Evolutionary conservation across 169 alveolate genomes (phyloP).

Genomic region (Eimeria sp.): DNA sequence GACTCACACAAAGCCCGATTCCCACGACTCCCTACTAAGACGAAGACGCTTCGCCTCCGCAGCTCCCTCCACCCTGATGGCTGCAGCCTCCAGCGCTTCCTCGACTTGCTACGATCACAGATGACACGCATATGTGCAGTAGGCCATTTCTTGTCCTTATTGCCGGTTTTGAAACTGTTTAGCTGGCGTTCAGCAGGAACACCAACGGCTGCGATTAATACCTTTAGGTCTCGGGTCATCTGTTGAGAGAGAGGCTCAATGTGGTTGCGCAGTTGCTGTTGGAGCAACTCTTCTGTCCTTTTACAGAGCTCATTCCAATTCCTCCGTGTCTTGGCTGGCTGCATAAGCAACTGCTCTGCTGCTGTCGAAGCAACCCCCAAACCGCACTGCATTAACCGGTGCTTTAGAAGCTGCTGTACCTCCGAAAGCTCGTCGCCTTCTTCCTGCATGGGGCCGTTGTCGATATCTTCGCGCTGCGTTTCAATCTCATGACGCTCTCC

Average conservation of each 20-base stretch:
- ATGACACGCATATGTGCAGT: neutral
- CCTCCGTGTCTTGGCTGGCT: slow-evolving; percentile 41
- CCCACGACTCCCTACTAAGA: slow-evolving; percentile 69
- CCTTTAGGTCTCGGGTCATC: slow-evolving; percentile 30
- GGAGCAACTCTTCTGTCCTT: slow-evolving; percentile 35
- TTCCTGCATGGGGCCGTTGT: slow-evolving; percentile 24
- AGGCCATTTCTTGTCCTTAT: neutral
- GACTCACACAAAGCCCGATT: slow-evolving; percentile 62
- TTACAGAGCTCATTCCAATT: slow-evolving; percentile 31
- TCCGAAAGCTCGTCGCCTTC: slow-evolving; percentile 32
- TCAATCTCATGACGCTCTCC: neutral
- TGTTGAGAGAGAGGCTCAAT: slow-evolving; percentile 26
- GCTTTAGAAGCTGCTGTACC: slow-evolving; percentile 54
- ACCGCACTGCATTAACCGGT: slow-evolving; percentile 26
- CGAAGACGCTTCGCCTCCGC: slow-evolving; percentile 72
- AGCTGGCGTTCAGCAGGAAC: neutral
- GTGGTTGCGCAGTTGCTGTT: slow-evolving; percentile 55
- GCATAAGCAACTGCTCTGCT: slow-evolving; percentile 59
- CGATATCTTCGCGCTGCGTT: slow-evolving; percentile 16
- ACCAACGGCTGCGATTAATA: neutral
- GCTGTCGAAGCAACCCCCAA: slow-evolving; percentile 16
- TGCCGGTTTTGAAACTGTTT: neutral
- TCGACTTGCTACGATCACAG: slow-evolving; percentile 65
- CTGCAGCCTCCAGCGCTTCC: slow-evolving; percentile 32
- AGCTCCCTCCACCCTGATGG: slow-evolving; percentile 53